A percentile compares a stretch with the other conserved stretches of the same genome.
Evolutionary conservation across 148 eudicot species (phyloP).

Genomic region (Linanthus parryae): DNA sequence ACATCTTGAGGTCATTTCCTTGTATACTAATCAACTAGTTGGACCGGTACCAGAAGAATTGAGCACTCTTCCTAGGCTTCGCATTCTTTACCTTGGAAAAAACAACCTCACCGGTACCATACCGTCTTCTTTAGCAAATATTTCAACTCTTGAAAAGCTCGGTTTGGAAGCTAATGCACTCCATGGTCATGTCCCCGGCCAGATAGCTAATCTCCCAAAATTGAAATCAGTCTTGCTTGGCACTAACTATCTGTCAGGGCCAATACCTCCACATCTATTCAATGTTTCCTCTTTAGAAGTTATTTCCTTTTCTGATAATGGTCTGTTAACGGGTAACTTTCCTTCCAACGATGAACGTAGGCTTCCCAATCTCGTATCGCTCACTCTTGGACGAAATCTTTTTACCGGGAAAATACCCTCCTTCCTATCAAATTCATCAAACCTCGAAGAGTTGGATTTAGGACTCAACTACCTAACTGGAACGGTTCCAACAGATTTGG

Average conservation of each 20-base stretch:
- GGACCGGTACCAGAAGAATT: neutral
- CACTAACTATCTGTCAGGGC: neutral
- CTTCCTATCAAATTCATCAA: neutral
- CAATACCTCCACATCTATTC: neutral
- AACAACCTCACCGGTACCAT: neutral
- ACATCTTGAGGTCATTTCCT: neutral
- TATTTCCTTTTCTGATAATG: neutral
- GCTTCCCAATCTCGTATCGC: neutral
- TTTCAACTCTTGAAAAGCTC: neutral
- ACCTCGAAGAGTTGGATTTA: neutral
- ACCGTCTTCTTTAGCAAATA: conserved; percentile 1
- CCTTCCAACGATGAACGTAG: neutral
- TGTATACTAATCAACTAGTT: neutral
- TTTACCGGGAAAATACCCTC: neutral
- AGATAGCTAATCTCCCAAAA: neutral
- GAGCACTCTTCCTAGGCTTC: neutral
- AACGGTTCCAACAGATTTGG: neutral
- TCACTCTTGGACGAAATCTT: neutral
- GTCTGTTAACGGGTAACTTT: neutral
- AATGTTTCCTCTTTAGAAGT: neutral
- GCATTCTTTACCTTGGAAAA: conserved; percentile 2
- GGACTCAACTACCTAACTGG: neutral
- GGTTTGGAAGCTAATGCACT: neutral
- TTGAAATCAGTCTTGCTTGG: neutral
- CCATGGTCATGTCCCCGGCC: neutral